Conservation (phyloP, 345 rosid genomes). For the Camelina hispida region DNA sequence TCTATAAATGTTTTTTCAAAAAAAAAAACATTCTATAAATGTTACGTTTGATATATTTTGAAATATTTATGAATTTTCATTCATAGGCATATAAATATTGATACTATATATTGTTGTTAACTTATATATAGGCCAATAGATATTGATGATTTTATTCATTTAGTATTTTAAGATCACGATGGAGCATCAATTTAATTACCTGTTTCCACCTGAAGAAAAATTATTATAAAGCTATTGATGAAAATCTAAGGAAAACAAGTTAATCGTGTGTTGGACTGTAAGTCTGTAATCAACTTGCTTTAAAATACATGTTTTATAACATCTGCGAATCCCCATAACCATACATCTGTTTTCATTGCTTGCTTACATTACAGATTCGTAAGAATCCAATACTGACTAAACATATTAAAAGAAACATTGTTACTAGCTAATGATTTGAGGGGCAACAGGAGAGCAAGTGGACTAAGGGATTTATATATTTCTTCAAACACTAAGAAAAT, state of each 20-base stretch:
- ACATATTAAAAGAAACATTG: constrained; percentile 23
- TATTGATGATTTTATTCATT: constrained; percentile 11
- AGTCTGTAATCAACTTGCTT: constrained; percentile 14
- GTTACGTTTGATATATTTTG: no score
- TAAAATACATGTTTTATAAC: not conserved
- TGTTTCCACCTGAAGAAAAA: constrained; percentile 13
- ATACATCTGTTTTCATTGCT: constrained; percentile 31
- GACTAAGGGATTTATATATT: not conserved
- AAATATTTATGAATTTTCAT: no score
- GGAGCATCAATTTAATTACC: not conserved
- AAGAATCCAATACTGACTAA: constrained; percentile 31
- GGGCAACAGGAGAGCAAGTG: constrained; percentile 23
- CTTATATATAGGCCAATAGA: not conserved
- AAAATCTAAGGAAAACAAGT: constrained; percentile 1
- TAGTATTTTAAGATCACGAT: constrained; percentile 15
- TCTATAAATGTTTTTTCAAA: no score
- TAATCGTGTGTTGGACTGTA: constrained; percentile 23
- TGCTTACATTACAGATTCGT: constrained; percentile 38
- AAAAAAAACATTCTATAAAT: no score
- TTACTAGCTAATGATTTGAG: not conserved
- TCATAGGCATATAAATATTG: no score
- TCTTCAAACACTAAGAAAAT: not conserved
- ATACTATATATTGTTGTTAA: not conserved
- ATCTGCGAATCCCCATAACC: constrained; percentile 8
- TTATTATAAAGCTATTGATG: not conserved